Evolutionary conservation across 495 filamentous ascomycete genomes (phyloP).

Genomic region (Tuber microsphaerosporum): DNA sequence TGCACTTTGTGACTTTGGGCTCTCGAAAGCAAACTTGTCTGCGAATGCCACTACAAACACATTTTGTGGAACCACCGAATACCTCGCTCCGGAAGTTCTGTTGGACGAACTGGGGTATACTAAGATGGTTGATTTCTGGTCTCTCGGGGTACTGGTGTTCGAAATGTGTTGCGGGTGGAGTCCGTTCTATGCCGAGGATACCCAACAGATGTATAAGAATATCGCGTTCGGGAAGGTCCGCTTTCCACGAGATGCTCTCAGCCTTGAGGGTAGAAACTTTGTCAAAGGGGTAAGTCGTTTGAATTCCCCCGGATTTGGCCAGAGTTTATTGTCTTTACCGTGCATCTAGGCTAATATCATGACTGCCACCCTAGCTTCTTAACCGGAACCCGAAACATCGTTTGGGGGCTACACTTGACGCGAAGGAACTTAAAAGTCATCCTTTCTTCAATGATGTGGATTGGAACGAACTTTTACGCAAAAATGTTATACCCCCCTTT

Average conservation of each 20-base stretch:
- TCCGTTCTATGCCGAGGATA: constrained; percentile 97
- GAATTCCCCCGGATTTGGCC: not conserved
- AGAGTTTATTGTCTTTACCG: not conserved
- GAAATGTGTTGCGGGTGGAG: constrained; percentile 99
- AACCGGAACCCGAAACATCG: constrained; percentile 96
- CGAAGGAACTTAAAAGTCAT: constrained; percentile 88
- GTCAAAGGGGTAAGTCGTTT: constrained; percentile 63
- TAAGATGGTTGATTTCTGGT: constrained; percentile 99
- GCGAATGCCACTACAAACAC: constrained; percentile 98
- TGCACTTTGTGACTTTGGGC: constrained; percentile 78
- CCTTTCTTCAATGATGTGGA: constrained; percentile 92
- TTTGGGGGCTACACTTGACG: constrained; percentile 81
- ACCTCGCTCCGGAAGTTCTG: constrained; percentile 89
- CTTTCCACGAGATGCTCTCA: constrained; percentile 89
- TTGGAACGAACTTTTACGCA: constrained; percentile 77
- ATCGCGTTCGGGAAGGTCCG: constrained; percentile 97
- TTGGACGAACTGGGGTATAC: constrained; percentile 97
- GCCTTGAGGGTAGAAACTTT: constrained; percentile 89
- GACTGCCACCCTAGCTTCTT: constrained; percentile 50
- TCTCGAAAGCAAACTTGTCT: constrained; percentile 93
- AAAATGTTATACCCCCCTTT: constrained; percentile 92
- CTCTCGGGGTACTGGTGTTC: constrained; percentile 91
- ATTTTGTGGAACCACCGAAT: constrained; percentile 97
- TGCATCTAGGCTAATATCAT: constrained; percentile 1
- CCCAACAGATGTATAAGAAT: constrained; percentile 99